phyloP scores from a whole-genome alignment of 371 early-diverging fungal genomes.

The Mucor saturninus region DNA sequence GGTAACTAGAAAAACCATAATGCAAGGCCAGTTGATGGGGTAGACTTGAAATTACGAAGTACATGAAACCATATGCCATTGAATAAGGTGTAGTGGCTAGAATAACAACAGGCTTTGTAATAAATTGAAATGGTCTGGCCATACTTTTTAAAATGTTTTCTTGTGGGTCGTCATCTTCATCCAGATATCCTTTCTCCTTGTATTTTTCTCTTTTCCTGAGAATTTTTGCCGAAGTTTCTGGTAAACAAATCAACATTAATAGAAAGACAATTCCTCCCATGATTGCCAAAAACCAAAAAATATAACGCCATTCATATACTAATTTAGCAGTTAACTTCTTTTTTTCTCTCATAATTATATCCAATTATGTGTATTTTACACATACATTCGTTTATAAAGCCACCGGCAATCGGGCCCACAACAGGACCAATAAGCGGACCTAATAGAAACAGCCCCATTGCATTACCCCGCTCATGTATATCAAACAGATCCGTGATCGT shows the following conservation, averaged over 20 bases:
- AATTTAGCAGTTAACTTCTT: neutral
- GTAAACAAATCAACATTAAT: conserved; percentile 64
- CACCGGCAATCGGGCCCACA: conserved; percentile 46
- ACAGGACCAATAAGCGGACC: conserved; percentile 66
- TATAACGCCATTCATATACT: conserved; percentile 67
- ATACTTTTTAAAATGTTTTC: conserved; percentile 38
- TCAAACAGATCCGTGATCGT: conserved; percentile 42
- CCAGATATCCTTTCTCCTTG: neutral
- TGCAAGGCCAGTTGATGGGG: conserved; percentile 35
- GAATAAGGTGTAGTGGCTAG: conserved; percentile 55
- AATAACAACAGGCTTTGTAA: conserved; percentile 52
- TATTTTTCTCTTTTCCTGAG: conserved; percentile 19
- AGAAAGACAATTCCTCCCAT: conserved; percentile 62
- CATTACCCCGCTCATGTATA: conserved; percentile 52
- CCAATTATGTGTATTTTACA: conserved; percentile 51
- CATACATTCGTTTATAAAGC: conserved; percentile 51
- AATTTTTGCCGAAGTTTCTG: conserved; percentile 60
- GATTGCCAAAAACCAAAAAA: conserved; percentile 67
- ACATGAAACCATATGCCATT: conserved; percentile 59
- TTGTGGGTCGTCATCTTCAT: neutral
- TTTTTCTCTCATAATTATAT: conserved; percentile 3
- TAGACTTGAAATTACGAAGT: conserved; percentile 48
- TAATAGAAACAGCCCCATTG: conserved; percentile 64
- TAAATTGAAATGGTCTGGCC: conserved; percentile 43
- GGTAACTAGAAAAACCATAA: conserved; percentile 40